Evolutionary conservation across 495 filamentous ascomycete genomes (phyloP).

Genomic region (Hypoxylon cercidicola): DNA sequence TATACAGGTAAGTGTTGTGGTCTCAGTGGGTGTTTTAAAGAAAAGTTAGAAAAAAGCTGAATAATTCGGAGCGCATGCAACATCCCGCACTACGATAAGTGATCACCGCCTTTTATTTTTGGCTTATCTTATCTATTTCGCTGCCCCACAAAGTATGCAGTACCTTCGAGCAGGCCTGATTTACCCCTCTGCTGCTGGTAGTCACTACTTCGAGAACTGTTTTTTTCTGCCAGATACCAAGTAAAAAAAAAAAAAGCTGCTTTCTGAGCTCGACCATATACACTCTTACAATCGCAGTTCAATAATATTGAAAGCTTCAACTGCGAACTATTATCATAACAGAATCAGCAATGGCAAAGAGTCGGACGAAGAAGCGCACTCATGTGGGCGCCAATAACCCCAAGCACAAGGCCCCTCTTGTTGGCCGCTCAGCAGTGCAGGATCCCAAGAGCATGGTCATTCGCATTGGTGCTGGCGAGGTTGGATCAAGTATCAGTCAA

Average conservation of each 20-base stretch:
- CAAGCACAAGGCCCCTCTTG: slow-evolving; percentile 47
- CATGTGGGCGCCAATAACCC: slow-evolving; percentile 78
- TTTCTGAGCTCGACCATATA: neutral
- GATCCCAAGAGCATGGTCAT: slow-evolving; percentile 98
- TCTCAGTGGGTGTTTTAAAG: neutral
- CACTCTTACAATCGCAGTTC: neutral
- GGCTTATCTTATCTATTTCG: slow-evolving; percentile 20
- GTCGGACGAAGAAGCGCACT: slow-evolving; percentile 88
- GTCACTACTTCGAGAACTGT: slow-evolving; percentile 4
- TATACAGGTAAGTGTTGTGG: neutral
- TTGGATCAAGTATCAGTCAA: slow-evolving; percentile 90
- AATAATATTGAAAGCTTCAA: slow-evolving; percentile 27
- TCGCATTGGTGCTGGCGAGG: slow-evolving; percentile 91
- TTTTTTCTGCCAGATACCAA: slow-evolving; percentile 35
- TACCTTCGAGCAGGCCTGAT: neutral
- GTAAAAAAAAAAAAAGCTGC: slow-evolving; percentile 25
- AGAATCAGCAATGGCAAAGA: slow-evolving; percentile 73
- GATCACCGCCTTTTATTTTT: slow-evolving; percentile 33
- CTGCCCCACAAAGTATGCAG: slow-evolving; percentile 18
- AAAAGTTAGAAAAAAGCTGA: slow-evolving; percentile 3
- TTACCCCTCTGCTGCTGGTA: slow-evolving; percentile 1
- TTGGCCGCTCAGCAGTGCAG: slow-evolving; percentile 55
- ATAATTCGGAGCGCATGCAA: neutral
- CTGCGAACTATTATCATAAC: neutral
- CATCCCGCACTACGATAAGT: slow-evolving; percentile 34